These are phyloP conservation scores for Pythium volutum DNA, from an alignment of 352 stramenopile species.

Conservation along the genomic window DNA sequence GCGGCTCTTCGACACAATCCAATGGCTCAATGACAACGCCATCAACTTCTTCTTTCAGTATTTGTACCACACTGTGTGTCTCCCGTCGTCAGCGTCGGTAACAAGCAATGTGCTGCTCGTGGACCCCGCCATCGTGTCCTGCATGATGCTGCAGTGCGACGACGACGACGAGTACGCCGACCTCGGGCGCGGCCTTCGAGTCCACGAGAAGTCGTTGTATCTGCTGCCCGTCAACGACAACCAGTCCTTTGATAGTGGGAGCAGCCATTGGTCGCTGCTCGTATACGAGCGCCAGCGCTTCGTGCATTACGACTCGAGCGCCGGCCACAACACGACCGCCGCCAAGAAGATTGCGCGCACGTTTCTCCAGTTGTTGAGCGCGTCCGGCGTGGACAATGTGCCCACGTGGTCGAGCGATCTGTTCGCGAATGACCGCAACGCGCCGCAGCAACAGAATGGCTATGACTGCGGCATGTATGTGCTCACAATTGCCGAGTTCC, in stretches of 20 bases:
- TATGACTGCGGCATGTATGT: conserved; percentile 86
- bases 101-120: conserved; percentile 50
- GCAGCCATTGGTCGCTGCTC: conserved; percentile 78
- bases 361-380: conserved; percentile 42
- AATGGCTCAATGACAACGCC: conserved; percentile 85
- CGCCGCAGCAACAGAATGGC: conserved; percentile 71
- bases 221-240: conserved; percentile 77
- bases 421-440: conserved; percentile 28
- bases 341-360: conserved; percentile 38
- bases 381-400: conserved; percentile 3
- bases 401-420: conserved; percentile 3
- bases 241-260: conserved; percentile 43
- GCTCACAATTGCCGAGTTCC: conserved; percentile 58
- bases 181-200: conserved; percentile 42
- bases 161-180: conserved; percentile 75
- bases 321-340: conserved; percentile 50
- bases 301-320: conserved; percentile 72
- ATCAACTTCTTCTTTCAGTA: conserved; percentile 86
- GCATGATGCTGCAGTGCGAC: conserved; percentile 80
- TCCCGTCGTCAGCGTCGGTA: not conserved
- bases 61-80: conserved; percentile 42
- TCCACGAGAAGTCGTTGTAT: conserved; percentile 38
- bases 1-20: conserved; percentile 44
- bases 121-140: conserved; percentile 77
- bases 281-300: conserved; percentile 43